Evolutionary conservation across 2,329 filamentous ascomycete genomes (phyloP).

Genomic region (Phyllosticta ampelicida): DNA sequence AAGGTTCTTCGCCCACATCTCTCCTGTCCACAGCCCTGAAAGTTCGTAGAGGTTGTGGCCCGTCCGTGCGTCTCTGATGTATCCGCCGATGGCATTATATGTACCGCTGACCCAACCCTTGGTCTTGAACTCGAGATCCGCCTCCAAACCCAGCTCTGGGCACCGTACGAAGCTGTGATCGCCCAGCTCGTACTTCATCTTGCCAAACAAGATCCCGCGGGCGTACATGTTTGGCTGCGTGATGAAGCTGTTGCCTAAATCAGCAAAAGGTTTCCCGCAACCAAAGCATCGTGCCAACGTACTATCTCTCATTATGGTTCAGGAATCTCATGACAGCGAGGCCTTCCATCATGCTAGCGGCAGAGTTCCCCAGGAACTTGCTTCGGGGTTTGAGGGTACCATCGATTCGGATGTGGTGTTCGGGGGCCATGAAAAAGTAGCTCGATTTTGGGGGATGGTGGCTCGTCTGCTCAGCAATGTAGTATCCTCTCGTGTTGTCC

Average conservation of each 20-base stretch:
- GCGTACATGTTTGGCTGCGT: slow-evolving; percentile 99
- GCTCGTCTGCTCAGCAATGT: slow-evolving; percentile 94
- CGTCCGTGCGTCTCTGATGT: slow-evolving; percentile 77
- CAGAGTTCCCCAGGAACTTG: slow-evolving; percentile 93
- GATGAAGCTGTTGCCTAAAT: slow-evolving; percentile 53
- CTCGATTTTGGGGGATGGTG: slow-evolving; percentile 98
- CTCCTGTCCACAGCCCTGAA: slow-evolving; percentile 83
- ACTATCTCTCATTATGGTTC: slow-evolving; percentile 89
- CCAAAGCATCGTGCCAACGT: slow-evolving; percentile 13
- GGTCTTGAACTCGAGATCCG: slow-evolving; percentile 96
- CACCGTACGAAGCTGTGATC: slow-evolving; percentile 91
- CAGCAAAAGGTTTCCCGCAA: slow-evolving; percentile 10
- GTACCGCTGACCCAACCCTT: slow-evolving; percentile 95
- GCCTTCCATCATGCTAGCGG: slow-evolving; percentile 96
- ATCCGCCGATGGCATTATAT: slow-evolving; percentile 91
- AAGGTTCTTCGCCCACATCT: slow-evolving; percentile 85
- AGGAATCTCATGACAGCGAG: slow-evolving; percentile 75
- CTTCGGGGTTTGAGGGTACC: slow-evolving; percentile 90
- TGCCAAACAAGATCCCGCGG: slow-evolving; percentile 89
- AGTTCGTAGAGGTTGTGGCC: slow-evolving; percentile 85
- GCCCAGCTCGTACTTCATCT: slow-evolving; percentile 98
- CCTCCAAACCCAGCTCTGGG: slow-evolving; percentile 73
- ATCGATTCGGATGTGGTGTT: slow-evolving; percentile 89
- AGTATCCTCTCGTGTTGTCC: slow-evolving; percentile 78
- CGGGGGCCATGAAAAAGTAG: slow-evolving; percentile 96